Conservation (phyloP, 176 grass and related monocot species). For the Ensete ventricosum region DNA sequence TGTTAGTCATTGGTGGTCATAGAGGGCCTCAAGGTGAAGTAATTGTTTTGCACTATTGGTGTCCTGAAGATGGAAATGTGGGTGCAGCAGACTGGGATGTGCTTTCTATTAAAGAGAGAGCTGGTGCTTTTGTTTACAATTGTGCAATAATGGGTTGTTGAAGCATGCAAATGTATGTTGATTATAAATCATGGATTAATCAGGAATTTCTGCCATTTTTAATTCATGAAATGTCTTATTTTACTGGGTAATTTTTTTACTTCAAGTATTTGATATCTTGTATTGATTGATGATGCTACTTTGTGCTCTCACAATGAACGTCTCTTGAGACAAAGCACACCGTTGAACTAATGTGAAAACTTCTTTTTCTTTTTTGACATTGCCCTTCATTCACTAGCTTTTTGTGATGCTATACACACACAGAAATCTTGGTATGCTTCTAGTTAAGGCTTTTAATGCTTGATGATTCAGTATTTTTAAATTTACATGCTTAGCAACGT, state of each 20-base stretch:
- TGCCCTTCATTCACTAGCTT: no score
- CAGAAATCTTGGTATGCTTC: no score
- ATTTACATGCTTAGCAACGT: no score
- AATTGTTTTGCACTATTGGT: constrained; percentile 70
- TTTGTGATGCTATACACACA: no score
- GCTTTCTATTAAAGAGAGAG: constrained; percentile 47
- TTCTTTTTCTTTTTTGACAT: not conserved
- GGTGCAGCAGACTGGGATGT: constrained; percentile 58
- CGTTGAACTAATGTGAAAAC: not conserved
- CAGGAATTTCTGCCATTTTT: not conserved
- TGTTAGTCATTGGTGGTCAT: constrained; percentile 62
- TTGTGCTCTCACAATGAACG: not conserved
- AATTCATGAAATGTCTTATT: not conserved
- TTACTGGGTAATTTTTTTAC: constrained; percentile 6
- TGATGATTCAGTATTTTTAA: no score
- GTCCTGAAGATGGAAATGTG: constrained; percentile 36
- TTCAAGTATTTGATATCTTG: not conserved
- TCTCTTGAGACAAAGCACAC: not conserved
- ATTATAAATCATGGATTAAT: not conserved
- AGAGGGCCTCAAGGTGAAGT: constrained; percentile 45
- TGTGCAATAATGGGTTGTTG: constrained; percentile 93
- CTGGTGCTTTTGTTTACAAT: constrained; percentile 69
- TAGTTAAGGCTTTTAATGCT: no score
- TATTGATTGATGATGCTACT: not conserved
- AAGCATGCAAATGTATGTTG: not conserved